These are phyloP conservation scores for Colletotrichum cuscutae DNA, from an alignment of 2,329 filamentous ascomycete species.

Conservation along the genomic window DNA sequence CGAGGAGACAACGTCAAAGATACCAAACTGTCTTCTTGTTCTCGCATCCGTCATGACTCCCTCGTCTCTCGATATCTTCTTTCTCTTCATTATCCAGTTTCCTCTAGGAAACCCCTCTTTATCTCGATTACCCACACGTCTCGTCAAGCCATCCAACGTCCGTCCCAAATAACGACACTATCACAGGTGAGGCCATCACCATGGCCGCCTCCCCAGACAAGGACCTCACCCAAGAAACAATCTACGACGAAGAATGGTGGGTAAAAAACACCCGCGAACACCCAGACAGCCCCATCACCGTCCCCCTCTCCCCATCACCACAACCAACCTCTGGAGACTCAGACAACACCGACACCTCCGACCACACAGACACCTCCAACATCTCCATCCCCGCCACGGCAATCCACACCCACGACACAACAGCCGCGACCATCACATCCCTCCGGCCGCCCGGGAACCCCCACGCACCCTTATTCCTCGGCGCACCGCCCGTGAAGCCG, in stretches of 20 bases:
- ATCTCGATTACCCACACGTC: too few species aligned
- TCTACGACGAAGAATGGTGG: not conserved
- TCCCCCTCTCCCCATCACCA: too few species aligned
- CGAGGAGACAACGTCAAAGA: not conserved
- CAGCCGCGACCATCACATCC: not conserved
- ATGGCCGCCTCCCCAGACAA: not conserved
- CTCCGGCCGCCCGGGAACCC: not conserved
- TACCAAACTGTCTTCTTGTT: not conserved
- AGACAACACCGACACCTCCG: too few species aligned
- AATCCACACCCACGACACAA: not conserved
- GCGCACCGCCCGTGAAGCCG: constrained; percentile 15
- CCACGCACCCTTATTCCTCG: not conserved
- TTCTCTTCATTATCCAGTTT: not conserved
- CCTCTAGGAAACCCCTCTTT: not conserved
- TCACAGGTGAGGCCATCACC: not conserved
- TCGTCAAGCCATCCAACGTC: too few species aligned
- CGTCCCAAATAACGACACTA: not conserved
- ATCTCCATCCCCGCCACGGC: not conserved
- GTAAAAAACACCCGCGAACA: not conserved
- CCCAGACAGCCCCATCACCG: not conserved
- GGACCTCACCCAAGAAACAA: not conserved
- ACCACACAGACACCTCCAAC: not conserved
- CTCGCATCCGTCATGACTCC: not conserved
- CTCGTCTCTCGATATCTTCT: not conserved
- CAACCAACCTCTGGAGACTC: too few species aligned